A percentile compares a stretch with the other conserved stretches of the same genome.
These are phyloP conservation scores for Astraeus odoratus DNA, from an alignment of 768 basidiomycete species.

Conservation along the genomic window DNA sequence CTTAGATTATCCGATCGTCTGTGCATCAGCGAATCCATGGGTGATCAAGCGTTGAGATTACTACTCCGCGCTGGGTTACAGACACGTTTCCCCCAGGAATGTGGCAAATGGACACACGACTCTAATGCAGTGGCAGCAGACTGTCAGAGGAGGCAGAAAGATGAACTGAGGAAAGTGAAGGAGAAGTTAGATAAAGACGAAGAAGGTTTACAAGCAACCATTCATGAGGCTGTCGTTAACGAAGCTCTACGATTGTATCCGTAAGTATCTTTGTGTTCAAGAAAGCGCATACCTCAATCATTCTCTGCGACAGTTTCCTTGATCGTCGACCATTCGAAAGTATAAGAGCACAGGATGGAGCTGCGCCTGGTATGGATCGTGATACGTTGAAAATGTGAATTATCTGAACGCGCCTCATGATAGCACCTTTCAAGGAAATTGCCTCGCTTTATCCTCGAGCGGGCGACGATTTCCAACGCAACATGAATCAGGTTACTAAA, in stretches of 20 bases:
- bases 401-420: not conserved
- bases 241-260: slow-evolving; percentile 17
- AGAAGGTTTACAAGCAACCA: slow-evolving; percentile 5
- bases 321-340: slow-evolving; percentile 12
- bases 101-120: slow-evolving; percentile 18
- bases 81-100: slow-evolving; percentile 17
- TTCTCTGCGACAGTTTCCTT: slow-evolving; percentile 8
- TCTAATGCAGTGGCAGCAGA: not conserved
- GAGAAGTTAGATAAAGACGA: slow-evolving; percentile 2
- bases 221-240: slow-evolving; percentile 22
- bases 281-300: not conserved
- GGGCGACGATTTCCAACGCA: not conserved
- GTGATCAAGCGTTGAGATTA: slow-evolving; percentile 19
- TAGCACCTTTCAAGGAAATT: slow-evolving; percentile 9
- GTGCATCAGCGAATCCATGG: slow-evolving; percentile 16
- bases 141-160: not conserved
- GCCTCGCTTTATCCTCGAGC: slow-evolving; percentile 12
- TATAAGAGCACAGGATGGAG: not conserved
- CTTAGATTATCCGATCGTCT: slow-evolving; percentile 21
- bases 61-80: slow-evolving; percentile 24
- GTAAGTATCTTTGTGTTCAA: slow-evolving; percentile 12
- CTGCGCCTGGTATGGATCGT: slow-evolving; percentile 4
- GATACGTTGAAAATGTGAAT: not conserved
- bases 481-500: not conserved
- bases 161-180: not conserved